Evolutionary conservation across 2,329 filamentous ascomycete genomes (phyloP).

Genomic region (Onygenales sp.): DNA sequence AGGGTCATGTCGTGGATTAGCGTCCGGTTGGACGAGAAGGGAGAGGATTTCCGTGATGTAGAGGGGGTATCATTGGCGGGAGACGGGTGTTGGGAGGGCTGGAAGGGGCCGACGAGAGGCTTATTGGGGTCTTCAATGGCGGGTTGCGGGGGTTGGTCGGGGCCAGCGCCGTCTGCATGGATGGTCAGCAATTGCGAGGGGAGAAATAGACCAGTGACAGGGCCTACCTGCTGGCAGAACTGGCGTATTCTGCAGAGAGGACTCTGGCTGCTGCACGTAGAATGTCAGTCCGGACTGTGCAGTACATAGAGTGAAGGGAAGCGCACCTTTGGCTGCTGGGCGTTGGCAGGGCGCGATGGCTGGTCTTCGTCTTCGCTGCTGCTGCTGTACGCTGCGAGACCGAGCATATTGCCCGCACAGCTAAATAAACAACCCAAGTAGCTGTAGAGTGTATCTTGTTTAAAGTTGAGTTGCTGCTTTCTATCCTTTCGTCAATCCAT

Average conservation of each 20-base stretch:
- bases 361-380: conserved; percentile 35
- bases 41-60: conserved; percentile 27
- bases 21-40: conserved; percentile 40
- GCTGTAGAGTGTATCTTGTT: neutral
- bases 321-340: conserved; percentile 10
- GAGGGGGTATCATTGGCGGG: conserved; percentile 5
- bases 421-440: neutral
- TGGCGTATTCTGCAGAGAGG: neutral
- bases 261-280: neutral
- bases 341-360: neutral
- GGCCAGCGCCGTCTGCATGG: neutral
- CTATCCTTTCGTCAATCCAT: too few species aligned
- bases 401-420: conserved; percentile 24
- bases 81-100: conserved; percentile 10
- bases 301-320: neutral
- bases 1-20: conserved; percentile 49
- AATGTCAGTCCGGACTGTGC: neutral
- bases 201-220: neutral
- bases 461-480: too few species aligned
- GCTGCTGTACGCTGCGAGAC: conserved; percentile 34
- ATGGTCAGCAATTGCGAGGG: neutral
- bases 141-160: neutral
- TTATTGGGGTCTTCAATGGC: conserved; percentile 14
- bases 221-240: neutral
- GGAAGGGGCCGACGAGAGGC: conserved; percentile 26